A percentile compares a stretch with the other conserved stretches of the same genome.
Evolutionary conservation across 495 filamentous ascomycete species (phyloP).

Genomic region (Apiosordaria backusii): DNA sequence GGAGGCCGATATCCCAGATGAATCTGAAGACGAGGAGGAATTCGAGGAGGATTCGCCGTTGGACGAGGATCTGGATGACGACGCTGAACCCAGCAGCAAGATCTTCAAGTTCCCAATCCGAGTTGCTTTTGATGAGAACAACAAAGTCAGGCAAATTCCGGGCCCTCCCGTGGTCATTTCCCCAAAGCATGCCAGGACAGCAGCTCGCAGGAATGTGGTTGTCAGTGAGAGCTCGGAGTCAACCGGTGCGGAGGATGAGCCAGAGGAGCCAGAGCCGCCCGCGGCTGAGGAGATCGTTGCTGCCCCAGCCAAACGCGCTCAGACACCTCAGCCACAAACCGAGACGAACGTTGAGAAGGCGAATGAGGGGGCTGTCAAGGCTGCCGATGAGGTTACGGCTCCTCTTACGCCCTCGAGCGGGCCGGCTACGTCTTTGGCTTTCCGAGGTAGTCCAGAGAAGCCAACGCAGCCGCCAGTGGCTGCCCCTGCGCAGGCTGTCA

Average conservation of each 20-base stretch:
- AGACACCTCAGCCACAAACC: not conserved
- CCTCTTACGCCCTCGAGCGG: constrained; percentile 27
- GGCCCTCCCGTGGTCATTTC: constrained; percentile 22
- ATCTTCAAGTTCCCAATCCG: constrained; percentile 61
- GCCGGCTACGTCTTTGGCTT: constrained; percentile 44
- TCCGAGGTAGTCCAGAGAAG: constrained; percentile 54
- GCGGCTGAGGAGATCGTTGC: constrained; percentile 32
- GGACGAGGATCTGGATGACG: constrained; percentile 52
- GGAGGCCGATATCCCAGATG: constrained; percentile 48
- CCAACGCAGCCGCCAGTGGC: constrained; percentile 43
- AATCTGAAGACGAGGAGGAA: constrained; percentile 52
- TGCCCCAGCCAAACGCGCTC: constrained; percentile 15
- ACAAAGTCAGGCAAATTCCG: constrained; percentile 26
- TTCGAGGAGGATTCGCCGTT: constrained; percentile 55
- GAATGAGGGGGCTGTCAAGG: constrained; percentile 5
- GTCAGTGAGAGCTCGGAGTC: constrained; percentile 31
- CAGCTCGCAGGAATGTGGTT: constrained; percentile 29
- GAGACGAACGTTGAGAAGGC: constrained; percentile 6
- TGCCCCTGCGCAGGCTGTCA: constrained; percentile 29
- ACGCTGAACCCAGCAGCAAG: constrained; percentile 41
- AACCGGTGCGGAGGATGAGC: constrained; percentile 13
- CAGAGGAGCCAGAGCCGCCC: constrained; percentile 15
- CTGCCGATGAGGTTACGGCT: constrained; percentile 9
- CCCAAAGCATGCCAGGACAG: constrained; percentile 17
- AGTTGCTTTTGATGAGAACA: constrained; percentile 29